A percentile compares a stretch with the other conserved stretches of the same genome.
Evolutionary conservation across 169 alveolate genomes (phyloP).

Genomic region (Plasmodium knowlesi): DNA sequence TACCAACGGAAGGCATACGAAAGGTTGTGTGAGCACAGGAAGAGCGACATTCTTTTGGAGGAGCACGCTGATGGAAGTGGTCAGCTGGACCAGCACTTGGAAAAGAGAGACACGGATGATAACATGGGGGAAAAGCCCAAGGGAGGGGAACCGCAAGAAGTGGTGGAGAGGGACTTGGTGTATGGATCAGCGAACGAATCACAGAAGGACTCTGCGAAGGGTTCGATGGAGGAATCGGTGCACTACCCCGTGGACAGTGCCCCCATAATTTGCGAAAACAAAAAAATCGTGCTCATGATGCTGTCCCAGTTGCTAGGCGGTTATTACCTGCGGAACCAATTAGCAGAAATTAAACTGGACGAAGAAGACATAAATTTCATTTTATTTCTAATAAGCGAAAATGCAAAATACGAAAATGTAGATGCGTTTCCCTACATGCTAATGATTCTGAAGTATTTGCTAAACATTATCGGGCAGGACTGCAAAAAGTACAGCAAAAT

Average conservation of each 20-base stretch:
- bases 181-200: not conserved
- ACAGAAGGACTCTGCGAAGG: not conserved
- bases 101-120: not conserved
- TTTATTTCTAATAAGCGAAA: slow-evolving; percentile 60
- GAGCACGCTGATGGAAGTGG: not conserved
- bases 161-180: not conserved
- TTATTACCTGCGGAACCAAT: not conserved
- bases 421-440: slow-evolving; percentile 51
- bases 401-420: slow-evolving; percentile 32
- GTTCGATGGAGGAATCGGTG: not conserved
- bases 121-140: not conserved
- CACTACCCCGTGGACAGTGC: not conserved
- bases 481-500: slow-evolving; percentile 60
- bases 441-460: slow-evolving; percentile 21
- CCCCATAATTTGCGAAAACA: slow-evolving; percentile 21
- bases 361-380: slow-evolving; percentile 35
- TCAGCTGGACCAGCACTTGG: not conserved
- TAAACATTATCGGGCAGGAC: slow-evolving; percentile 28
- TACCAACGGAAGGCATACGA: slow-evolving; percentile 26
- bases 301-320: slow-evolving; percentile 55
- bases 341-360: not conserved
- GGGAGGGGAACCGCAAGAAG: not conserved
- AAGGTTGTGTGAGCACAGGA: not conserved
- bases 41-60: slow-evolving; percentile 6
- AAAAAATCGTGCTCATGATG: slow-evolving; percentile 55